Evolutionary conservation across 1,139 yeast genomes (phyloP).

Genomic region (Taphrina pruni): DNA sequence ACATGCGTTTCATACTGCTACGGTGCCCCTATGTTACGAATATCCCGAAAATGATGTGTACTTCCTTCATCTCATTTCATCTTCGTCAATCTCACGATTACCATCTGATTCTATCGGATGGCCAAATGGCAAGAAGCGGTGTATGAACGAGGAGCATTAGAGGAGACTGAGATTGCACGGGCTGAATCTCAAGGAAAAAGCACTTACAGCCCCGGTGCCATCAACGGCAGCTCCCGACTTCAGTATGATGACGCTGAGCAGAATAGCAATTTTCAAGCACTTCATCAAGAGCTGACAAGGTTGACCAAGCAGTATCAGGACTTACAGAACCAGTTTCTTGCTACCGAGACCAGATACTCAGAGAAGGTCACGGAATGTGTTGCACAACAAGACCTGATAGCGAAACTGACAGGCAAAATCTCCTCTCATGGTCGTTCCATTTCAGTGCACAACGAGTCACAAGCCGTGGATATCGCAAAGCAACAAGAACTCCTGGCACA

Average conservation of each 20-base stretch:
- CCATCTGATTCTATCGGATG: too few relatives aligned
- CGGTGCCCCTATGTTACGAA: not conserved
- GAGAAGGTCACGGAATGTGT: constrained; percentile 3
- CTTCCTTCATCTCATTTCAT: too few relatives aligned
- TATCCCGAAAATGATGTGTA: too few relatives aligned
- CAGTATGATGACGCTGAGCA: too few relatives aligned
- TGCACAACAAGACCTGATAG: constrained; percentile 7
- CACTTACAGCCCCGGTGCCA: too few relatives aligned
- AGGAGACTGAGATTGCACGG: too few relatives aligned
- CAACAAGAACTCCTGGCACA: not conserved
- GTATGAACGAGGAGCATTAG: too few relatives aligned
- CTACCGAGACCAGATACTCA: constrained; percentile 1
- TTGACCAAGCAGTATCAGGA: constrained; percentile 13
- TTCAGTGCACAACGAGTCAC: not conserved
- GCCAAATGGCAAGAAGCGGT: too few relatives aligned
- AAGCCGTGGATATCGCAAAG: not conserved
- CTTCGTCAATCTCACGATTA: too few relatives aligned
- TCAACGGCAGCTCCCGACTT: too few relatives aligned
- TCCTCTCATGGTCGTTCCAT: not conserved
- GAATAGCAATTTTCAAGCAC: not conserved
- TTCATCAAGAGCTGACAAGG: not conserved
- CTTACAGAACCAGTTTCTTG: constrained; percentile 18
- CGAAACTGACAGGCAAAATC: not conserved
- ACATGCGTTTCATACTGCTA: constrained; percentile 1
- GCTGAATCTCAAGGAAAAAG: too few relatives aligned